Conservation (phyloP, 108 stramenopile genomes). For the Fistulifera pelliculosa region DNA sequence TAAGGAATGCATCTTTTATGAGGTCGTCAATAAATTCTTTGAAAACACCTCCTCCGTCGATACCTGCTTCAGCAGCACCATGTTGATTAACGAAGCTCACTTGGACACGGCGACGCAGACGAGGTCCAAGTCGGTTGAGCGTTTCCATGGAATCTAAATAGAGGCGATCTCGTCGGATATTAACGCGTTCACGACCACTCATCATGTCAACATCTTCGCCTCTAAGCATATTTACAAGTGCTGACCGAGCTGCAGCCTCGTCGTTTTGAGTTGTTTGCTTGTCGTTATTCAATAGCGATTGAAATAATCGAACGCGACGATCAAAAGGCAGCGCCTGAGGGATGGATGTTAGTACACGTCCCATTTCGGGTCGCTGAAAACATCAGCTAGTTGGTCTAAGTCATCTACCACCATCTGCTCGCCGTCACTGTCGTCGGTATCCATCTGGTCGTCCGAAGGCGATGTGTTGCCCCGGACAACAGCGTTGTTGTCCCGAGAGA, state of each 20-base stretch:
- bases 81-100: conserved; percentile 91
- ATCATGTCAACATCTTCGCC: conserved; percentile 21
- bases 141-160: conserved; percentile 71
- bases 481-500: neutral
- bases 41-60: conserved; percentile 98
- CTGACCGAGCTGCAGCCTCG: conserved; percentile 11
- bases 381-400: conserved; percentile 57
- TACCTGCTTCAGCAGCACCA: conserved; percentile 93
- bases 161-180: conserved; percentile 57
- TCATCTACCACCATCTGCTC: conserved; percentile 14
- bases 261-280: conserved; percentile 47
- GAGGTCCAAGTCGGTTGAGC: conserved; percentile 47
- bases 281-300: conserved; percentile 59
- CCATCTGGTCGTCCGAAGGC: neutral
- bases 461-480: neutral
- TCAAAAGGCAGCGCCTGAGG: conserved; percentile 82
- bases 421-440: conserved; percentile 13
- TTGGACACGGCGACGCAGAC: conserved; percentile 78
- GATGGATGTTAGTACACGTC: conserved; percentile 66
- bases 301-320: conserved; percentile 68
- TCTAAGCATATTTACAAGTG: conserved; percentile 27
- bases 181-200: conserved; percentile 46
- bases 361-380: conserved; percentile 78
- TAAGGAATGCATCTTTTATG: conserved; percentile 70
- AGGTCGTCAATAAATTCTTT: conserved; percentile 89